Base-by-base conservation (phyloP, 2,329 filamentous ascomycete genomes). In the Fusarium acutatum region DNA sequence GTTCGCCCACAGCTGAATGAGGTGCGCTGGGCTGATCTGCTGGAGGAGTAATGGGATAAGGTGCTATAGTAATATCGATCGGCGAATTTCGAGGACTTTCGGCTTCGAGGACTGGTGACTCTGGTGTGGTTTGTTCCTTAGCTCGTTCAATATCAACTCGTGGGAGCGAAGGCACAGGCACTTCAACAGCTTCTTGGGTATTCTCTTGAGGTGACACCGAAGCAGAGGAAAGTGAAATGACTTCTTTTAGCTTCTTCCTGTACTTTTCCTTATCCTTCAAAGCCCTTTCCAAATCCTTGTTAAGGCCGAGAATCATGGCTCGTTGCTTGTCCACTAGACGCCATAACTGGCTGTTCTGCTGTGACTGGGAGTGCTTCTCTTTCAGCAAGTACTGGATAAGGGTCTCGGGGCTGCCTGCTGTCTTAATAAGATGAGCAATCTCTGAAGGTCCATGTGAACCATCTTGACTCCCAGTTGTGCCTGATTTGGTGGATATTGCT, bases 231-330 rank as follows among this genome's bases (percentile, higher is more conserved):
- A 82, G 79, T 0, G 86, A 81, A 77, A 91, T 81, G 14, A 89
- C 82, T 63, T 98, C 95, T 82, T 97, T 97, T 47, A 97, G 81
- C 82, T 96, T 97, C 82, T 92, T 95, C 77, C 94, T 91, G 80
- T 98, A 98, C 77, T 93, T 92, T 75, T 98, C 96, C 83, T 98
- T 98, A 76, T 98, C 96, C 80, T 97, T 97, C 73, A 97, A 83
- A 3, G 95, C 91, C 59, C 94, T 90, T 82, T 98, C 96, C 18
- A 99, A 86, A 80, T 99, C 96, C 81, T 96, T 97, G 80, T 98
- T 98, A 71, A 99, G 87, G 13, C 95, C 96, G 26, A 97, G 83
- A 61, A 99, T 95, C 91, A 99, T 95, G 22, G 94, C 91, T 71
- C 96, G 89, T 82, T 99, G 96, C 84, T 99, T 98, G 81, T 98